Evolutionary conservation across 2,329 filamentous ascomycete species (phyloP), one percentile per base, ranked within the genome.

Genomic region (Bipolaris victoriae): DNA sequence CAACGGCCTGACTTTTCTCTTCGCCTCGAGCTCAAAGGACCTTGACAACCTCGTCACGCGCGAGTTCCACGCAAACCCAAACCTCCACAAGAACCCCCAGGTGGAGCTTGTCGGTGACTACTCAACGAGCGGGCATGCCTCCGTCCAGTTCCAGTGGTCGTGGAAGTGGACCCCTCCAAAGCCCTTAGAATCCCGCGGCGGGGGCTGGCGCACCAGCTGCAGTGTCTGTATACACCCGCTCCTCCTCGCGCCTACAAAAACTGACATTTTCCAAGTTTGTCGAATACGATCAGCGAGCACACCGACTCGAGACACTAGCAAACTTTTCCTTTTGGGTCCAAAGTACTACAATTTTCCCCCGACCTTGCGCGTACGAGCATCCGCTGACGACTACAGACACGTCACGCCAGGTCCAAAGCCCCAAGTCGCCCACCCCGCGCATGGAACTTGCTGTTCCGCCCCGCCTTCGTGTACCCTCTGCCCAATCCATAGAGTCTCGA

Each of bases 141-240:
- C 91, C 1, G 89, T 96, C 29, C 88, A 92, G 33, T 97, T 97
- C 73, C 90, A 94, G 63, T 99, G 94, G 92, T 88, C 89, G 7
- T 99, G 95, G 95, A 95, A 90, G 81, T 99, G 94, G 92, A 92
- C 90, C 73, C 91, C 95, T 7, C 95, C 95, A 36, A 96, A 92
- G 81, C 71, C 80, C 13, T 79, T 81, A 15, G 93, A 97, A 72
- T 93, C 97, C 73, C 87, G 86, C 69, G 91, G 90, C 29, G 92
- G 92, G 55, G 95, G 95, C 43, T 99, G 95, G 94, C 90, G 92
- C 72, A 98, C 96, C 73, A 90, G 89, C 68, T 98, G 95, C 82
- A 97, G 92, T 75, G 89, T 92, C 57, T 24, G 81, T 61, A 53
- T 33, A 85, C 33, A 85, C 78, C 20, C 24, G 13, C 24, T 37